A percentile compares a stretch with the other conserved stretches of the same genome.
Conservation (phyloP, 768 basidiomycete species). For the Suillus clintonianus region DNA sequence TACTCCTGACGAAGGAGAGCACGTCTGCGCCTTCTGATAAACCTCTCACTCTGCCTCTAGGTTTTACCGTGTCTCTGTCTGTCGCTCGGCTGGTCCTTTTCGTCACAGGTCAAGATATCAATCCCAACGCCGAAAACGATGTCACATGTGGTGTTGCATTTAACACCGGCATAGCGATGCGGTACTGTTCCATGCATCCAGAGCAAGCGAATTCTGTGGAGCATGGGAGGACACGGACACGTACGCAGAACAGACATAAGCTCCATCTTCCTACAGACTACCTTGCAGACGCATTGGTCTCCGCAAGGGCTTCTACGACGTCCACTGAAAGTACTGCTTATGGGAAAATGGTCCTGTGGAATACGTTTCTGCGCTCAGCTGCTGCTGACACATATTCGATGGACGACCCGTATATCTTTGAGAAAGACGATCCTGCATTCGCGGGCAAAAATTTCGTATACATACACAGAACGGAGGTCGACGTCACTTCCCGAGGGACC, state of each 20-base stretch:
- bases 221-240: slow-evolving; percentile 29
- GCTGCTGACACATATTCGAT: slow-evolving; percentile 67
- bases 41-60: slow-evolving; percentile 49
- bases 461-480: slow-evolving; percentile 35
- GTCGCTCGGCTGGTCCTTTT: slow-evolving; percentile 65
- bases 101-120: slow-evolving; percentile 79
- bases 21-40: slow-evolving; percentile 14
- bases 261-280: slow-evolving; percentile 57
- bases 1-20: slow-evolving; percentile 28
- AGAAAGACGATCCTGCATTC: slow-evolving; percentile 50
- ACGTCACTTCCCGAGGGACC: slow-evolving; percentile 22
- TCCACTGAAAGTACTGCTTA: slow-evolving; percentile 42
- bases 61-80: slow-evolving; percentile 56
- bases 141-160: slow-evolving; percentile 71
- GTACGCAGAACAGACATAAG: slow-evolving; percentile 50
- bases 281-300: slow-evolving; percentile 44
- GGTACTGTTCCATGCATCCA: slow-evolving; percentile 51
- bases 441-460: slow-evolving; percentile 44
- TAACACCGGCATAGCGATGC: slow-evolving; percentile 51
- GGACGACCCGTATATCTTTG: slow-evolving; percentile 62
- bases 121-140: slow-evolving; percentile 64
- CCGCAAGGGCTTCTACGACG: slow-evolving; percentile 37
- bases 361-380: slow-evolving; percentile 58
- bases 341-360: slow-evolving; percentile 45
- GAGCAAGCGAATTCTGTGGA: slow-evolving; percentile 19